Evolutionary conservation across 495 filamentous ascomycete species (phyloP).

Genomic region (Neurospora sp.): DNA sequence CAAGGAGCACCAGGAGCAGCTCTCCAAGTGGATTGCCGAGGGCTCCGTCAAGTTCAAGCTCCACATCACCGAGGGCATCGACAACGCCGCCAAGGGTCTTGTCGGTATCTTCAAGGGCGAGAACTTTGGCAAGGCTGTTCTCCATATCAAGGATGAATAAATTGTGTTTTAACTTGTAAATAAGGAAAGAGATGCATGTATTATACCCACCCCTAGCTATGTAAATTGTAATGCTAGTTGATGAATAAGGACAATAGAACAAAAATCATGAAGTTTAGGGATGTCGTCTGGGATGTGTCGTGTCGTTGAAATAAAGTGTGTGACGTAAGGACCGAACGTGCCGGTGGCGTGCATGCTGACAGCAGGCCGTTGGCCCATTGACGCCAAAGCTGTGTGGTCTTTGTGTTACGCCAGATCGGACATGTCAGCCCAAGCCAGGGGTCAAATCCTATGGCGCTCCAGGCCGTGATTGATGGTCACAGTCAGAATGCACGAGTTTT

Average conservation of each 20-base stretch:
- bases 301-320: neutral
- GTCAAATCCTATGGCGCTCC: neutral
- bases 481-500: neutral
- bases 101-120: slow-evolving; percentile 81
- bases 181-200: neutral
- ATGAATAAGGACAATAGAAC: neutral
- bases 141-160: slow-evolving; percentile 50
- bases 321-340: neutral
- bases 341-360: neutral
- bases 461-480: neutral
- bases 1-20: slow-evolving; percentile 70
- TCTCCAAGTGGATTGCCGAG: slow-evolving; percentile 77
- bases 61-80: slow-evolving; percentile 67
- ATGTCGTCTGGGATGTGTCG: neutral
- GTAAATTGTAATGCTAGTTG: neutral
- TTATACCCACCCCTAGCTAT: neutral
- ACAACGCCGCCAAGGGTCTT: slow-evolving; percentile 69
- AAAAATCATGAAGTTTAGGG: neutral
- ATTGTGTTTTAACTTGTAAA: neutral
- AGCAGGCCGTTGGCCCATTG: neutral
- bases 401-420: neutral
- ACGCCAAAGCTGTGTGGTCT: neutral
- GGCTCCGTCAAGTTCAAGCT: slow-evolving; percentile 67
- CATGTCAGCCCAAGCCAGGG: neutral
- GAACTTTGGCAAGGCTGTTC: slow-evolving; percentile 86